Base-by-base conservation (phyloP, 345 rosid species). In the Erucastrum elatum region DNA sequence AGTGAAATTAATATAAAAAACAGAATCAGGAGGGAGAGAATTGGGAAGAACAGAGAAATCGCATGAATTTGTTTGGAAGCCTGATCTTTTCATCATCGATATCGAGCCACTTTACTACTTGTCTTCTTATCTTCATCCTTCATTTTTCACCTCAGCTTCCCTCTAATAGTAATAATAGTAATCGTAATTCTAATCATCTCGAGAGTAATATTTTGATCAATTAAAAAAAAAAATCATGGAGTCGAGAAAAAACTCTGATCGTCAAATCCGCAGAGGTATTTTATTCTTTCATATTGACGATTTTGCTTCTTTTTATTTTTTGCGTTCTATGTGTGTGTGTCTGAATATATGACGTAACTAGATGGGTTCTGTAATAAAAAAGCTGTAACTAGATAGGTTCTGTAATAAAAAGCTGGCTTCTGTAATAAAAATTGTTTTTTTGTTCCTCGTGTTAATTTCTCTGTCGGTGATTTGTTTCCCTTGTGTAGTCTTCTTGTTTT, bases 21-120 rank as follows among this genome's bases (percentile, higher is more conserved):
- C 29, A 59, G n/a, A 25, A 16, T 6, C 25, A 16, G 25, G 66
- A 27, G 25, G 70, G 31, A 35, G 3, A 55, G 27, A 67, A 35
- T 63, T 68, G 29, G n/a, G 71, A 64, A 75, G 74, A 69, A 73
- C 44, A 76, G 79, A 78, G 83, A 79, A 65, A 81, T 83, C 94
- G 98, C 93, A 93, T 95, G 99, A 95, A 91, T 96, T 95, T 96
- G 90, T 93, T 84, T 88, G 89, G 97, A 81, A 87, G 88, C 66
- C 85, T 87, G 86, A 87, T 90, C 82, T 84, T 85, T 75, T 77
- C 81, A 74, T 84, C 87, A 70, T 83, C 87, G 60, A 87, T 80
- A 74, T 90, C 89, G 7, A 93, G 85, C 77, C 96, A 91, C 72
- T 91, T 95, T 74, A 87, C 87, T 5, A 89, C 97, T 63, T 87